Conservation (phyloP, 202 grass and related monocot species). For the Carex arenaria region DNA sequence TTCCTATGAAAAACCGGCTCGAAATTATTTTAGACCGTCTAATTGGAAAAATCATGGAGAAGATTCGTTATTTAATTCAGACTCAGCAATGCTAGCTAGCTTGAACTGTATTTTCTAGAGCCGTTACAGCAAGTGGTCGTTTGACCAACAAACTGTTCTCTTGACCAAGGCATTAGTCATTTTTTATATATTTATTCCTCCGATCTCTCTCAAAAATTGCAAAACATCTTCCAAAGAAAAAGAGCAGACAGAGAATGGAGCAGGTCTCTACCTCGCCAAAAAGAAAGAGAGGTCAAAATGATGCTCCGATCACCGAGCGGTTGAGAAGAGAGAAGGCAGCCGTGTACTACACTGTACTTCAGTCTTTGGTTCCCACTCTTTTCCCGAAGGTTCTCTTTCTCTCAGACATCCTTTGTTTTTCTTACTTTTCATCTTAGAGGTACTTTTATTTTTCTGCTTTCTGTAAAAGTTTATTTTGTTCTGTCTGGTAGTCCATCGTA, state of each 20-base stretch:
- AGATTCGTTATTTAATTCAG: too few species aligned
- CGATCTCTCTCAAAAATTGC: neutral
- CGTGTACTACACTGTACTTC: conserved; percentile 29
- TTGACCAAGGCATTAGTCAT: neutral
- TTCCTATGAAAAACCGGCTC: too few species aligned
- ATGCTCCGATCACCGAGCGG: conserved; percentile 27
- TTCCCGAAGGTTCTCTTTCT: conserved; percentile 33
- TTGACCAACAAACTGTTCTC: neutral
- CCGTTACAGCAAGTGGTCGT: neutral
- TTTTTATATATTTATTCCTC: neutral
- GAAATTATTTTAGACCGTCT: too few species aligned
- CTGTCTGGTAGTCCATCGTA: neutral
- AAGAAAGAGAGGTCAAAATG: neutral
- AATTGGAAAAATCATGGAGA: too few species aligned
- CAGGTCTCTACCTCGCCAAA: neutral
- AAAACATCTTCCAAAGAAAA: conserved; percentile 1
- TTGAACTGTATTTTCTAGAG: too few species aligned
- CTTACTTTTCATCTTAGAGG: neutral
- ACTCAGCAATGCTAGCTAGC: too few species aligned
- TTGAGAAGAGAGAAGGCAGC: conserved; percentile 34
- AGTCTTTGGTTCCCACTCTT: conserved; percentile 41
- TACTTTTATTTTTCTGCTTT: neutral
- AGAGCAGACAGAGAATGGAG: neutral
- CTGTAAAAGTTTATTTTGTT: neutral
- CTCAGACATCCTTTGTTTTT: neutral